Evolutionary conservation across 140 eudicot genomes (phyloP).

Genomic region (Erigeron philadelphicus): DNA sequence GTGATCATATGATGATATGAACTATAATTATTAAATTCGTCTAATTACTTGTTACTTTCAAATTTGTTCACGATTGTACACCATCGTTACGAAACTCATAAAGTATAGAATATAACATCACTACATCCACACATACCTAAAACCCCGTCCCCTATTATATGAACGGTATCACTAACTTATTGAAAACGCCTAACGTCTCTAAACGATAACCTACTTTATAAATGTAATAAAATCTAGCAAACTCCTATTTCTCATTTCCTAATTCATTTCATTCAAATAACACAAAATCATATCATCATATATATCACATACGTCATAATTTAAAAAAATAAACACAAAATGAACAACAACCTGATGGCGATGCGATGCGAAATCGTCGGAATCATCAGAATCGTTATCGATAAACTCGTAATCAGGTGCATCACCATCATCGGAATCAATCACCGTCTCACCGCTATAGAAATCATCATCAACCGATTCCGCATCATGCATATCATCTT

Average conservation of each 20-base stretch:
- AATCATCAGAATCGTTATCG: slow-evolving; percentile 67
- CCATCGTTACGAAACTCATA: too few species aligned
- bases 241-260: not conserved
- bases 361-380: slow-evolving; percentile 44
- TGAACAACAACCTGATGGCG: slow-evolving; percentile 46
- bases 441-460: slow-evolving; percentile 62
- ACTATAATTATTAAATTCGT: too few species aligned
- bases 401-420: slow-evolving; percentile 51
- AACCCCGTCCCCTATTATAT: too few species aligned
- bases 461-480: slow-evolving; percentile 58
- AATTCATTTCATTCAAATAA: slow-evolving; percentile 11
- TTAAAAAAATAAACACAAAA: not conserved
- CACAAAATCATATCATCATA: slow-evolving; percentile 4
- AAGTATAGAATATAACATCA: too few species aligned
- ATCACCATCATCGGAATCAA: slow-evolving; percentile 59
- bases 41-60: too few species aligned
- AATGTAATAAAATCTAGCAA: not conserved
- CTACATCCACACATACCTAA: too few species aligned
- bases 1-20: too few species aligned
- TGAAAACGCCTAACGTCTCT: too few species aligned
- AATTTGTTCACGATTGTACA: too few species aligned
- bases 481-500: slow-evolving; percentile 67
- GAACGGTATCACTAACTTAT: too few species aligned
- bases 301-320: not conserved
- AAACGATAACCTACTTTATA: too few species aligned